Percentiles rank a stretch among this genome's conserved stretches.
phyloP scores from a whole-genome alignment of 2,329 filamentous ascomycete species.

The Phaeosphaeria sp. region DNA sequence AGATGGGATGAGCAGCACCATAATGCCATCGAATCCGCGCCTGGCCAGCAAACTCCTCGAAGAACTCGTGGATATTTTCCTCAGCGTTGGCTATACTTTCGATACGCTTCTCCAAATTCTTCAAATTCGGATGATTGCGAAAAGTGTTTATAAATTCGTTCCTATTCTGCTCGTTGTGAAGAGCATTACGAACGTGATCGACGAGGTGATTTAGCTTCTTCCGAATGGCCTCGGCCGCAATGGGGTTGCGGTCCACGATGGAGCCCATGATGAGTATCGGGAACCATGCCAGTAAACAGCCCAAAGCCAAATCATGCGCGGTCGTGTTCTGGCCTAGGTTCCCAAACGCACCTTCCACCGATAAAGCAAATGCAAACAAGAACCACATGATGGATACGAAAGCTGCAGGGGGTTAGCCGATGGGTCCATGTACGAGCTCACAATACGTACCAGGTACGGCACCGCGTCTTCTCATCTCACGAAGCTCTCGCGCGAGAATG shows the following conservation, averaged over 20 bases:
- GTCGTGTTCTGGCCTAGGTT: slow-evolving; percentile 49
- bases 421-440: rapidly evolving
- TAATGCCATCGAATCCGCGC: slow-evolving; percentile 47
- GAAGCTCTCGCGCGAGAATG: slow-evolving; percentile 49
- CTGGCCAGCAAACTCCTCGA: slow-evolving; percentile 49
- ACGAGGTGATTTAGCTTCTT: slow-evolving; percentile 49
- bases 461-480: slow-evolving; percentile 50
- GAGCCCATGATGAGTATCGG: slow-evolving; percentile 53
- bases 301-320: slow-evolving; percentile 54
- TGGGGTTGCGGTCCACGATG: slow-evolving; percentile 56
- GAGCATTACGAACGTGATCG: slow-evolving; percentile 43
- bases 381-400: slow-evolving; percentile 55
- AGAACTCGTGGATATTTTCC: slow-evolving; percentile 42
- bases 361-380: slow-evolving; percentile 45
- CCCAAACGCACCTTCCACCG: slow-evolving; percentile 46
- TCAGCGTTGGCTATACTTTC: slow-evolving; percentile 28
- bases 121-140: slow-evolving; percentile 23
- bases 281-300: slow-evolving; percentile 54
- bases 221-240: slow-evolving; percentile 49
- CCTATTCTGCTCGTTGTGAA: slow-evolving; percentile 36
- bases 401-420: slow-evolving; percentile 20
- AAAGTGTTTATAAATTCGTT: slow-evolving; percentile 39
- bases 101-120: slow-evolving; percentile 30
- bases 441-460: slow-evolving; percentile 39
- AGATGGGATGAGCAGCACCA: slow-evolving; percentile 52